Conservation (phyloP, 192 early-diverging fungal species). For the Linnemannia hyalina region DNA sequence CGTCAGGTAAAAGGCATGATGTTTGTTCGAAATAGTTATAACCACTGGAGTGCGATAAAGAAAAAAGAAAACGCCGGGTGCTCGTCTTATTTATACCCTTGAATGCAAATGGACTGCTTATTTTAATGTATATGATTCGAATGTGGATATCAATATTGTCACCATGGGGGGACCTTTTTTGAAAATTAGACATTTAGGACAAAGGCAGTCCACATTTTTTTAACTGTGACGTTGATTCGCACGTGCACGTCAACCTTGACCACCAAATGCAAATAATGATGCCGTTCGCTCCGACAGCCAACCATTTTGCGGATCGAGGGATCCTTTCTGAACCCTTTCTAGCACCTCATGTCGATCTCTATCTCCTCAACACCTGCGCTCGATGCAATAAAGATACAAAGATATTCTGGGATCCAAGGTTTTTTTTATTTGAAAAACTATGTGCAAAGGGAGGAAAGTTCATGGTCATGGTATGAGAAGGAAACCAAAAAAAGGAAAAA, state of each 20-base stretch:
- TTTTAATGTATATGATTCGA: not conserved
- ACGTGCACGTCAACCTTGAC: not conserved
- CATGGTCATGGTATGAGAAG: conserved; percentile 3
- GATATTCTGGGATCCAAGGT: not conserved
- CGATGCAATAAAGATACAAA: too few species aligned
- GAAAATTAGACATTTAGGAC: too few species aligned
- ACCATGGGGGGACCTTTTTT: not conserved
- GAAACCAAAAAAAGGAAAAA: not conserved
- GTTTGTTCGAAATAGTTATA: conserved; percentile 52
- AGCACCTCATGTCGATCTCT: not conserved
- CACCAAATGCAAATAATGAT: not conserved
- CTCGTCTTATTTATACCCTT: not conserved
- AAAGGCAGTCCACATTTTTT: not conserved
- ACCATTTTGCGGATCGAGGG: not conserved
- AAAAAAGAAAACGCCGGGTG: not conserved
- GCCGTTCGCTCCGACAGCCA: not conserved
- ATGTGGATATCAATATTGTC: too few species aligned
- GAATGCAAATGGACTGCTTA: not conserved
- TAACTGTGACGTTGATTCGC: not conserved
- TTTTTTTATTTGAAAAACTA: conserved; percentile 12
- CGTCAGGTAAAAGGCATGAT: conserved; percentile 59
- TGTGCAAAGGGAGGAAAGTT: not conserved
- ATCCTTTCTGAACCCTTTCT: not conserved
- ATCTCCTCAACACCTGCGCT: too few species aligned
- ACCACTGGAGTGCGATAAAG: conserved; percentile 46